Conservation (phyloP, 176 grass and related monocot genomes). For the Oryza brachyantha region DNA sequence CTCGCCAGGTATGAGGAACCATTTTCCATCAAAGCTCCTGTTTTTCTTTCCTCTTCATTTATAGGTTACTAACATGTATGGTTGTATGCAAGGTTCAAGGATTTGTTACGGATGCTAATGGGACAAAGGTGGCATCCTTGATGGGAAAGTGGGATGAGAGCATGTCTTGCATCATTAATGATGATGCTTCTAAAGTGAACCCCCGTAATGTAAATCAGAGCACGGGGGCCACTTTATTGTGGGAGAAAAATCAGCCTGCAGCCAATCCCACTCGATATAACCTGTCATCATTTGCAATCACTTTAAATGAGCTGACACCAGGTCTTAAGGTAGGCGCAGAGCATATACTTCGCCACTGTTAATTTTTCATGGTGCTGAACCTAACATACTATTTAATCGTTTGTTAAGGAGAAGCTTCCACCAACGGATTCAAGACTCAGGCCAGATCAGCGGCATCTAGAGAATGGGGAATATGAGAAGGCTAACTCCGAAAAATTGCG, state of each 20-base stretch:
- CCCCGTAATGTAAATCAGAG: constrained; percentile 28
- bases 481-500: constrained; percentile 80
- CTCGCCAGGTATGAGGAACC: constrained; percentile 60
- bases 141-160: constrained; percentile 84
- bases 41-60: background rate
- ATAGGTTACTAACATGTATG: constrained; percentile 49
- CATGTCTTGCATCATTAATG: constrained; percentile 43
- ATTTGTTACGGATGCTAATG: constrained; percentile 53
- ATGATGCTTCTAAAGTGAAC: constrained; percentile 41
- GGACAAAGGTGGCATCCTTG: constrained; percentile 60
- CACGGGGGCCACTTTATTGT: constrained; percentile 58
- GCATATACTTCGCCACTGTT: constrained; percentile 7
- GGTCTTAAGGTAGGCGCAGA: constrained; percentile 61
- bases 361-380: constrained; percentile 29
- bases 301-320: constrained; percentile 71
- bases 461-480: constrained; percentile 85
- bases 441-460: constrained; percentile 79
- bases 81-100: constrained; percentile 65
- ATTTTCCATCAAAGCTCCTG: background rate
- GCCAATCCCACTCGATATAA: constrained; percentile 81
- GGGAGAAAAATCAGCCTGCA: constrained; percentile 76
- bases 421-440: constrained; percentile 93
- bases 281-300: constrained; percentile 85
- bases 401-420: constrained; percentile 79
- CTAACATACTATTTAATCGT: constrained; percentile 9